Evolutionary conservation across 768 basidiomycete genomes (phyloP), one percentile per base, ranked within the genome.

Genomic region (Auricularia cornea): DNA sequence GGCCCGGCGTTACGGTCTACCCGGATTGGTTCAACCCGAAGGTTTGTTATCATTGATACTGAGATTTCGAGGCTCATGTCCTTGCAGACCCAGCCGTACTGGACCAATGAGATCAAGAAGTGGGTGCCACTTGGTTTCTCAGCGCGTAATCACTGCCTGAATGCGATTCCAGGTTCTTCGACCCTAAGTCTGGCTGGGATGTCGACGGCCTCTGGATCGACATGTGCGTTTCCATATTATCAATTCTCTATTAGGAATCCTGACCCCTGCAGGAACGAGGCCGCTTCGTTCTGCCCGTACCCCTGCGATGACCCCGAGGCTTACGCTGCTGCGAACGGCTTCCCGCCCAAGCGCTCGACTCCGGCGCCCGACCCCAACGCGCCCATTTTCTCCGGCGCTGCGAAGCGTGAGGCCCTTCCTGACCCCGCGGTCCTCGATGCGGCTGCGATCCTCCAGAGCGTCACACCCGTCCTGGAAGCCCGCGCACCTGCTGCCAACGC

Each of bases 171-270:
- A 38, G 35, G 35, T 87, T 89, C 72, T 87, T 84, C 69, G 76
- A 74, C 64, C 77, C 83, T 0, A 65, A 76, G 14, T 78, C 72
- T 0, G 86, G 86, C 1, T 64, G 89, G 10, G 83, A 88, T 63
- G 87, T 88, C 32, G 86, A 88, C 65, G 87, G 87, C 11, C 81
- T 81, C 20, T 89, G 88, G 89, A 87, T 88, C 29, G 64, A 68
- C 44, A 48, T 48, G 35, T 38, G 35, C 3, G 35, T 10, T 38
- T 38, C 16, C 16, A 38, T 14, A 38, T 38, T 38, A 8, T 14
- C 35, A 14, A 38, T 38, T 38, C 16, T 38, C 10, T 8, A 14
- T 8, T 28, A n/a, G 12, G 20, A 20, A 52, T 28, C 20, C 51
- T 52, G 18, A 26, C 0, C 28, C 12, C 10, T 86, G 87, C 66